Conservation (phyloP, 2,329 filamentous ascomycete species). For the Fusarium decemcellulare region DNA sequence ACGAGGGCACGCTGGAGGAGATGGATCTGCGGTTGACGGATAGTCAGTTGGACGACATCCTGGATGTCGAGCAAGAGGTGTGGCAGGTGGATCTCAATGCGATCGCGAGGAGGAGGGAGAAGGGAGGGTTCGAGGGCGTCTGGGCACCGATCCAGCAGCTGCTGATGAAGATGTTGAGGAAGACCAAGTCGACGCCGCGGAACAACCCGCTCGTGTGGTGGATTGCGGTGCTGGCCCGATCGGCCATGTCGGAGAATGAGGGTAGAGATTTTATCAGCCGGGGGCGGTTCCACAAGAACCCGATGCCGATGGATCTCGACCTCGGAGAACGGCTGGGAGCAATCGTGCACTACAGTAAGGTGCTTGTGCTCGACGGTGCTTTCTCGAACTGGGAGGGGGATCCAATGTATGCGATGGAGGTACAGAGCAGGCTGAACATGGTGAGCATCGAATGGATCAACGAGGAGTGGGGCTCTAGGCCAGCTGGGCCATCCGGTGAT, state of each 20-base stretch:
- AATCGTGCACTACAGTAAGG: constrained; percentile 10
- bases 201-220: constrained; percentile 8
- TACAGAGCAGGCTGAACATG: not conserved
- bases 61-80: constrained; percentile 7
- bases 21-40: constrained; percentile 2
- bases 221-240: not conserved
- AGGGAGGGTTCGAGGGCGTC: constrained; percentile 3
- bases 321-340: not conserved
- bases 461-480: not conserved
- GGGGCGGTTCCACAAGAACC: constrained; percentile 3
- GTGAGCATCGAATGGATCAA: constrained; percentile 1
- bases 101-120: not conserved
- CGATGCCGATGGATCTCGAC: constrained; percentile 3
- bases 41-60: not conserved
- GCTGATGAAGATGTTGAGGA: not conserved
- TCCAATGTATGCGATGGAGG: not conserved
- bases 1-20: constrained; percentile 4
- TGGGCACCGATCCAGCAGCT: constrained; percentile 2
- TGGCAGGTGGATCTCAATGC: not conserved
- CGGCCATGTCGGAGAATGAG: not conserved
- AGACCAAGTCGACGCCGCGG: not conserved
- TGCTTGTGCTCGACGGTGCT: not conserved
- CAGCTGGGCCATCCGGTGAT: not conserved
- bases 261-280: constrained; percentile 4
- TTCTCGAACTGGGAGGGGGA: not conserved